Base-by-base conservation (phyloP, 306 rosid genomes). In the Vachellia pachyceras region DNA sequence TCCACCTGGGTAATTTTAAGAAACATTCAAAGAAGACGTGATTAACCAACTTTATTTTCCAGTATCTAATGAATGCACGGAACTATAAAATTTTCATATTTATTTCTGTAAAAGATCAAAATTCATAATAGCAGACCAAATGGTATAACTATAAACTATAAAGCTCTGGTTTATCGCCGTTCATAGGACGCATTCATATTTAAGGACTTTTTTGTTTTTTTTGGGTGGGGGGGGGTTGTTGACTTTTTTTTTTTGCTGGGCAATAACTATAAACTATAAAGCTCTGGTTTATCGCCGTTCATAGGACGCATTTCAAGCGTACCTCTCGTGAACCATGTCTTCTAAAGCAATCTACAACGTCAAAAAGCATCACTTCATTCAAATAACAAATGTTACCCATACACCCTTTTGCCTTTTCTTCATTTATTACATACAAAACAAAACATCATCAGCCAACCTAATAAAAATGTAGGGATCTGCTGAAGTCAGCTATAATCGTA, bases 281-380 rank as follows among this genome's bases (percentile, higher is more conserved):
- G n/a, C n/a, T 67, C 14, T 39, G 20, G 45, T n/a, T 45, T 15
- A 65, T 67, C 47, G 6, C 29, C 13, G 33, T 67, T 18, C 47
- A 67, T 39, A 8, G 10, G n/a, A n/a, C 72, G 3, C 40, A 42
- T n/a, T 10, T 44, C 52, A 69, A 69, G 55, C 74, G 5, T 70
- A 41, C 41, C 40, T 70, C 75, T 23, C 41, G 75, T 70, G 75
- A 70, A 46, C 58, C 37, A 45, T 41, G 13, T n/a, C 75, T 45
- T 10, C 57, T 22, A 42, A 42, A 42, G 35, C 73, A 67, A 39
- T 9, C 72, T 40, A 2, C 35, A 68, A 12, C 1, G 36, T 20
- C 37, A 42, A 10, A 68, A 20, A 41, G 55, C 5, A 39, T 18
- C 50, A 18, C 15, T 41, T 41, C 50, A 39, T 68, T 8, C 33